A percentile compares a stretch with the other conserved stretches of the same genome.
phyloP scores from a whole-genome alignment of 2,329 filamentous ascomycete species.

The Hymenoscyphus scutula region DNA sequence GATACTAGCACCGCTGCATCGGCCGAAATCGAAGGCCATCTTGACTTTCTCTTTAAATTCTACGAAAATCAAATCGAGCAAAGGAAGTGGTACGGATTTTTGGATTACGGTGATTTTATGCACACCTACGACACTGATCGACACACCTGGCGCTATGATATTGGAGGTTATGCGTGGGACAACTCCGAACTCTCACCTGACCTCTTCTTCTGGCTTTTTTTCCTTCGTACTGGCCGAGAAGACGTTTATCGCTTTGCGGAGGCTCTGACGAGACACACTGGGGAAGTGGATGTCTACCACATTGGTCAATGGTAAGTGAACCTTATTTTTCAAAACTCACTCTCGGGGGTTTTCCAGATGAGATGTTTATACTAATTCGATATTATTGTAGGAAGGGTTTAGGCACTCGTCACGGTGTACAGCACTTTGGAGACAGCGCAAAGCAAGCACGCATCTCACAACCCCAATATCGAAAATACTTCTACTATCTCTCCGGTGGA shows the following conservation, averaged over 20 bases:
- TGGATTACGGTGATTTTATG: slow-evolving; percentile 61
- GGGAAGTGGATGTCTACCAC: slow-evolving; percentile 63
- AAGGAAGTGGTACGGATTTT: slow-evolving; percentile 61
- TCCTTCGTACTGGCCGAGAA: slow-evolving; percentile 55
- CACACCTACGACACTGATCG: slow-evolving; percentile 60
- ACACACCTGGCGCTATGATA: slow-evolving; percentile 61
- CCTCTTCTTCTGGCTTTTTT: slow-evolving; percentile 61
- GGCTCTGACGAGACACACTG: slow-evolving; percentile 54
- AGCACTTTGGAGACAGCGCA: slow-evolving; percentile 59
- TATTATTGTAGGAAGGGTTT: slow-evolving; percentile 49
- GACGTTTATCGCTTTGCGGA: slow-evolving; percentile 60
- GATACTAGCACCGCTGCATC: slow-evolving; percentile 35
- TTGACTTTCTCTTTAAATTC: slow-evolving; percentile 55
- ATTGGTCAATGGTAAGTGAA: slow-evolving; percentile 40
- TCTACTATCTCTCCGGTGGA: slow-evolving; percentile 41
- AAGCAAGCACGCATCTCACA: slow-evolving; percentile 62
- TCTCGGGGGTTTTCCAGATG: too few species aligned
- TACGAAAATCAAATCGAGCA: slow-evolving; percentile 56
- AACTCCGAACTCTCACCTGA: slow-evolving; percentile 63
- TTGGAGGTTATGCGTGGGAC: slow-evolving; percentile 64
- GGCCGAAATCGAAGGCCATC: slow-evolving; percentile 48
- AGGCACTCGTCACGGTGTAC: slow-evolving; percentile 61
- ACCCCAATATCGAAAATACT: slow-evolving; percentile 55
- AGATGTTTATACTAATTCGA: not conserved
- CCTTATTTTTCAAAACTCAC: not conserved